Evolutionary conservation across 2,329 filamentous ascomycete species (phyloP).

Genomic region (Claviceps spartinae): DNA sequence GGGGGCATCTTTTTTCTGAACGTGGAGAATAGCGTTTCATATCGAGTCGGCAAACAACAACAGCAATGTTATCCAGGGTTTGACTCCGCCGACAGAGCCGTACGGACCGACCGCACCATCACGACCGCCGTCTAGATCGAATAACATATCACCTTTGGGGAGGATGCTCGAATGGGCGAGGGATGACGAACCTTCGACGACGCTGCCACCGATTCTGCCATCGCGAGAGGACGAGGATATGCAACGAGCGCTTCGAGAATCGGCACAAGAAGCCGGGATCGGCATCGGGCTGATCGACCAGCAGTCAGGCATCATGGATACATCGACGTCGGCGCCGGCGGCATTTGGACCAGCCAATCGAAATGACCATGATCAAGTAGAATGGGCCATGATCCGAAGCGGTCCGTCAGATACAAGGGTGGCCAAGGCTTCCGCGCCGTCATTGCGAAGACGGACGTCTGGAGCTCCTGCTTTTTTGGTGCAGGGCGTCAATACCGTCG

Average conservation of each 20-base stretch:
- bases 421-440: slow-evolving; percentile 18
- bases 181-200: slow-evolving; percentile 23
- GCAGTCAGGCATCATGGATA: slow-evolving; percentile 35
- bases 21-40: slow-evolving; percentile 31
- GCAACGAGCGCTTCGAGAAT: slow-evolving; percentile 41
- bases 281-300: slow-evolving; percentile 30
- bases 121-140: slow-evolving; percentile 47
- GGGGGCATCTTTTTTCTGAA: not conserved
- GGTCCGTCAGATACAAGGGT: slow-evolving; percentile 14
- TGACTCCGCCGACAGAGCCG: slow-evolving; percentile 25
- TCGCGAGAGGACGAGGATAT: slow-evolving; percentile 41
- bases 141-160: slow-evolving; percentile 42
- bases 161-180: slow-evolving; percentile 35
- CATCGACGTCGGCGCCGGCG: slow-evolving; percentile 21
- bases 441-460: slow-evolving; percentile 27
- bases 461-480: slow-evolving; percentile 39
- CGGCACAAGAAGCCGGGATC: slow-evolving; percentile 37
- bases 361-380: slow-evolving; percentile 36
- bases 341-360: slow-evolving; percentile 48
- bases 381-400: slow-evolving; percentile 46
- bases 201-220: slow-evolving; percentile 11
- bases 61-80: slow-evolving; percentile 27
- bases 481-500: slow-evolving; percentile 18
- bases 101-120: slow-evolving; percentile 37
- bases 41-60: slow-evolving; percentile 38